A percentile compares a stretch with the other conserved stretches of the same genome.
phyloP scores from a whole-genome alignment of 176 grass and related monocot species.

The Rhynchospora pubera region DNA sequence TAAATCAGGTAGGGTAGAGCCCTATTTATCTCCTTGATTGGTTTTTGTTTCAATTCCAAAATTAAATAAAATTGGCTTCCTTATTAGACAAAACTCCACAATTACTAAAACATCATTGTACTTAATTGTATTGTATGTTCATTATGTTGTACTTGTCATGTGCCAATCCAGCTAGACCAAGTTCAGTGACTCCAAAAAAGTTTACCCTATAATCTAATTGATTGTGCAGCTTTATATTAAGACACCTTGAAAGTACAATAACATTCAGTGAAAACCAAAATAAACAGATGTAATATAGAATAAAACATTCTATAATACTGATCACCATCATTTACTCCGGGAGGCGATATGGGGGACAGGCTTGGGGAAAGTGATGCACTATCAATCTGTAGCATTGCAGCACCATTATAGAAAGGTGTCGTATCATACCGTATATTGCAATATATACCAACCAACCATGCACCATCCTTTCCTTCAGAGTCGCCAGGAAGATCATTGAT shows the following conservation, averaged over 20 bases:
- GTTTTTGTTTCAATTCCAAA: neutral
- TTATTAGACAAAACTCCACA: too few species aligned
- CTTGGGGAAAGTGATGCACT: neutral
- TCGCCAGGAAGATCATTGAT: neutral
- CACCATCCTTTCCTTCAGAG: slow-evolving; percentile 28
- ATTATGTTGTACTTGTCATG: neutral
- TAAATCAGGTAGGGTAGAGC: neutral
- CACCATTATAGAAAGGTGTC: slow-evolving; percentile 27
- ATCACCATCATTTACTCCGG: neutral
- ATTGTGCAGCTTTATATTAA: neutral
- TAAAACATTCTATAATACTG: too few species aligned
- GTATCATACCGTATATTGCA: slow-evolving; percentile 51
- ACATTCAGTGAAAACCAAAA: neutral
- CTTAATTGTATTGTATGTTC: neutral
- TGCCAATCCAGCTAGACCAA: too few species aligned
- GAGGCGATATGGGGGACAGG: neutral
- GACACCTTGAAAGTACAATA: neutral
- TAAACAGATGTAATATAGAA: neutral
- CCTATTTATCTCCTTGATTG: neutral
- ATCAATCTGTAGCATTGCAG: slow-evolving; percentile 5
- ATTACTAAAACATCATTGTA: neutral
- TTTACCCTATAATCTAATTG: neutral
- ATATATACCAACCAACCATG: slow-evolving; percentile 21
- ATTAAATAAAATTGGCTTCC: neutral
- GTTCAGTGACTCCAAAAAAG: too few species aligned